A percentile compares a stretch with the other conserved stretches of the same genome.
Evolutionary conservation across 176 grass and related monocot genomes (phyloP).

Genomic region (Paspalum notatum): DNA sequence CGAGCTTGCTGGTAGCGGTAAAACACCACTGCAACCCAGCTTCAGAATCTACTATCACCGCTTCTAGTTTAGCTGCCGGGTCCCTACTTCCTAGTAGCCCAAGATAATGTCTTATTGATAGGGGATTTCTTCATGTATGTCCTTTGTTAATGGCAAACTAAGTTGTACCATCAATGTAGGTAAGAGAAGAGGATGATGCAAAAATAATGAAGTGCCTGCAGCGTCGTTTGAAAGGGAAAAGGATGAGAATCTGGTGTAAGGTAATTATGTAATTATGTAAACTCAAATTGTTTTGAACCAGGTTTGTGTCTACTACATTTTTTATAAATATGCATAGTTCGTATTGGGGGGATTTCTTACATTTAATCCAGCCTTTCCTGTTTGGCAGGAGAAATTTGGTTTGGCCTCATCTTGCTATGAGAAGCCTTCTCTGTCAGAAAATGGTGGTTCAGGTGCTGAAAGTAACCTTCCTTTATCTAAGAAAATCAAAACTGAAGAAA

Average conservation of each 20-base stretch:
- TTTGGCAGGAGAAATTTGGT: constrained; percentile 46
- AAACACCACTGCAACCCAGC: background rate
- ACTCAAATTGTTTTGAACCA: background rate
- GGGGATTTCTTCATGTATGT: background rate
- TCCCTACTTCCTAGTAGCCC: background rate
- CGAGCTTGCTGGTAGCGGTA: background rate
- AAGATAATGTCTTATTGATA: constrained; percentile 13
- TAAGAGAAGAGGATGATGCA: constrained; percentile 90
- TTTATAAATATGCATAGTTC: constrained; percentile 11
- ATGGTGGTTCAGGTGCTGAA: constrained; percentile 38
- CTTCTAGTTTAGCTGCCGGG: constrained; percentile 15
- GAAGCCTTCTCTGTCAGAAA: constrained; percentile 40
- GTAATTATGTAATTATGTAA: constrained; percentile 51
- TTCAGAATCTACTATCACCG: background rate
- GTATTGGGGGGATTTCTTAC: constrained; percentile 21
- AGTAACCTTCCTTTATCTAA: constrained; percentile 33
- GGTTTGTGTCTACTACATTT: constrained; percentile 1
- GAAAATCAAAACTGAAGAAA: constrained; percentile 43
- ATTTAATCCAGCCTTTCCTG: constrained; percentile 36
- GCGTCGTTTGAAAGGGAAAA: constrained; percentile 61
- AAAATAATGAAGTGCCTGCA: constrained; percentile 65
- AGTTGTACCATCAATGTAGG: constrained; percentile 50
- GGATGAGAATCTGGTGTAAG: constrained; percentile 44
- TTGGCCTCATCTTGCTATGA: constrained; percentile 41
- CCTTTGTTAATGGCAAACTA: background rate